Evolutionary conservation across 495 filamentous ascomycete genomes (phyloP), one percentile per base, ranked within the genome.

Genomic region (Chaetomium fimeti): DNA sequence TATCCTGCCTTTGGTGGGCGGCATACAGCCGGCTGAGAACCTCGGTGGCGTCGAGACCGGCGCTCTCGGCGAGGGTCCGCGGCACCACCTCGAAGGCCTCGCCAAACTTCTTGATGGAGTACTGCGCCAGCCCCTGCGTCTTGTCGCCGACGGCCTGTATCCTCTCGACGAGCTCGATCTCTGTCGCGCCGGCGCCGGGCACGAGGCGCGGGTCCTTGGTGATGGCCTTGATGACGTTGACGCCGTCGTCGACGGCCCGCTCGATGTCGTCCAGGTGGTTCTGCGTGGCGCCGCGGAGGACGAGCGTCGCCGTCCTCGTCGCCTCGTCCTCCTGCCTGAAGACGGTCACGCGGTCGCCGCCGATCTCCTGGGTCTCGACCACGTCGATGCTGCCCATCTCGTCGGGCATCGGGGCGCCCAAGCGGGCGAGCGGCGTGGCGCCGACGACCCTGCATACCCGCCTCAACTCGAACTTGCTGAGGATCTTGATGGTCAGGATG

Each of bases 21-120:
- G 93, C 91, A 77, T 98, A 98, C 48, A 99, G 81, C 72, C 89
- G 85, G 63, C 89, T 91, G 54, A 99, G 82, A 56, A 96, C 89
- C 77, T 98, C 94, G 16, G 95, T 98, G 54, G 93, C 95, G 72
- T 99, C 95, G 16, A 99, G 81, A 62, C 95, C 95, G 38, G 93
- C 92, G 60, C 89, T 93, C 75, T 98, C 95, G 59, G 95, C 95
- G 45, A 99, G 81, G 11, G 91, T 96, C 61, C 93, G 86, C 5
- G 95, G 92, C 49, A 99, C 87, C 57, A 99, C 92, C 77, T 99
- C 95, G 74, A 99, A 99, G 18, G 95, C 92, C 76, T 99, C 94
- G 58, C 89, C 95, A 72, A 88, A 99, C 78, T 99, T 99, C 76
- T 90, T 89, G 77, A 99, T 98, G 15, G 91, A 89, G 72, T 99